These are phyloP conservation scores for Panicum virgatum DNA, from an alignment of 202 grass and related monocot species.

Conservation along the genomic window DNA sequence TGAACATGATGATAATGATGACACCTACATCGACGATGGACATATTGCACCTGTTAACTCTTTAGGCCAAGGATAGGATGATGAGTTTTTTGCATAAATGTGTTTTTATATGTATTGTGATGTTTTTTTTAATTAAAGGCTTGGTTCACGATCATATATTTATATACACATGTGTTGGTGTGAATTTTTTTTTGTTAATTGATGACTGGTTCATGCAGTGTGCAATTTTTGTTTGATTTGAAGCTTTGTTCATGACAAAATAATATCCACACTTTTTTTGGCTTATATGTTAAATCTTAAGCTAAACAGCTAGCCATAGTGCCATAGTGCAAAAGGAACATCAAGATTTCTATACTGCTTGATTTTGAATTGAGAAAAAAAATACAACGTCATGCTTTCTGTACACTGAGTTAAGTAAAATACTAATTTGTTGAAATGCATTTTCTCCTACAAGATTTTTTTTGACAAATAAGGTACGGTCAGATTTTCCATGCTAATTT, in stretches of 20 bases:
- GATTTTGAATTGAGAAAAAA: slow-evolving; percentile 5
- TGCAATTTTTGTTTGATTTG: too few relatives aligned
- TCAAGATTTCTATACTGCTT: not conserved
- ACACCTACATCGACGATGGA: not conserved
- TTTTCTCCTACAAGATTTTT: slow-evolving; percentile 1
- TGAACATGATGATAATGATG: not conserved
- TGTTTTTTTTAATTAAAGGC: not conserved
- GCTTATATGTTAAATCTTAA: not conserved
- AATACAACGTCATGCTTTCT: not conserved
- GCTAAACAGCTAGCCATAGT: too few relatives aligned
- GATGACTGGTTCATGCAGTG: too few relatives aligned
- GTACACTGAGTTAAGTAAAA: not conserved
- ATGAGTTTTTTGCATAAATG: not conserved
- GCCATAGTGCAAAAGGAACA: not conserved
- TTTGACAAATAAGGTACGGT: not conserved
- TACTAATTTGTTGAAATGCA: not conserved
- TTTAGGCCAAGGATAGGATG: not conserved
- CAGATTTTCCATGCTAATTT: slow-evolving; percentile 16
- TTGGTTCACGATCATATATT: not conserved
- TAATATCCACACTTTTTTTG: not conserved
- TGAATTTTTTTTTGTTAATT: too few relatives aligned
- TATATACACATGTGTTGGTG: too few relatives aligned
- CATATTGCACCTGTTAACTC: not conserved
- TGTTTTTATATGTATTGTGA: not conserved
- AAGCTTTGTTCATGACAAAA: too few relatives aligned